Evolutionary conservation across 2,329 filamentous ascomycete species (phyloP), one percentile per base, ranked within the genome.

Genomic region (Emericellopsis cladophorae): DNA sequence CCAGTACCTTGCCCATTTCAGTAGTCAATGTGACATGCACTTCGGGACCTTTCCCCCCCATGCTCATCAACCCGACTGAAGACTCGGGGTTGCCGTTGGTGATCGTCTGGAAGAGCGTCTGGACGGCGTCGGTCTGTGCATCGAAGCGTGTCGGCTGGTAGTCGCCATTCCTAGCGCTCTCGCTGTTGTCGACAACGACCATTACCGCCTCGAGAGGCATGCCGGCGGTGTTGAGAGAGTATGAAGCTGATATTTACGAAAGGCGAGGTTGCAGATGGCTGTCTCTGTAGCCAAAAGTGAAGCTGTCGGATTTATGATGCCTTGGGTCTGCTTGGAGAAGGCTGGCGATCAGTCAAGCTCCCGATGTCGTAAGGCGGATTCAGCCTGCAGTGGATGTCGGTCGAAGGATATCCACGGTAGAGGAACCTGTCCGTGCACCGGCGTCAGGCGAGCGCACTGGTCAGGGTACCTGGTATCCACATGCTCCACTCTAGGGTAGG

Each of bases 131-230:
- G 52, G 86, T 76, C 73, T 98, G 92, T 53, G 92, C 88, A 66
- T 95, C 88, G 74, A 89, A 98, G 64, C 92, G 80, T 51, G 89
- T 93, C 44, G 92, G 90, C 57, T 85, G 84, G 62, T 73, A 75
- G 63, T 98, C 92, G 59, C 93, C 92, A 67, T 98, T 98, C 60
- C 92, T 81, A 71, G 87, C 94, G 69, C 84, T 89, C 71, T 98
- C 92, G 71, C 89, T 95, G 74, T 96, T 98, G 76, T 98, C 92
- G 57, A 96, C 87, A 74, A 96, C 81, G 64, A 98, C 86, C 89
- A 98, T 96, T 48, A 94, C 93, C 69, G 92, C 93, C 80, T 98
- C 92, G 66, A 98, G 81, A 67, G 82, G 85, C 92, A 98, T 98
- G 58, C 74, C 89, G 79, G 62, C 66, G 62, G 62, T 54, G 48